Evolutionary conservation across 768 basidiomycete species (phyloP), one percentile per base, ranked within the genome.

Genomic region (Boletus rubescentipes): DNA sequence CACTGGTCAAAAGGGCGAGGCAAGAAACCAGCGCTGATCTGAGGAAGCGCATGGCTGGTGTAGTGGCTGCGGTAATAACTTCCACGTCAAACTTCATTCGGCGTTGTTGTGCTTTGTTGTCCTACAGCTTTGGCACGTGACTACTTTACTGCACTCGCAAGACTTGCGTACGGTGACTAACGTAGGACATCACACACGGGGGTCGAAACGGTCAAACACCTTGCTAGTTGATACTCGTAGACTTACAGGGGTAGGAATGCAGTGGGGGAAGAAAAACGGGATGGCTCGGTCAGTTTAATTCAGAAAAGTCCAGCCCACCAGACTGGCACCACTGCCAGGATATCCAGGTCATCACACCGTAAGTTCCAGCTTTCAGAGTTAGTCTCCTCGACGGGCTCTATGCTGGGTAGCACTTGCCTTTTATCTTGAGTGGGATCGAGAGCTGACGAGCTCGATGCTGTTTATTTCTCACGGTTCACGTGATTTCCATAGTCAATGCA

Each of bases 21-120:
- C 72, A 54, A 3, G 67, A 63, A 11, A 67, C 53, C 42, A 72
- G 54, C 45, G 70, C 49, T 41, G 68, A 42, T 20, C 41, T 61
- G 30, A 72, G 32, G 29, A 64, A 52, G 55, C 59, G 58, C 72
- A 78, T 75, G 18, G 36, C 49, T 14, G 32, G 23, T 34, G 46
- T 36, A 4, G 40, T 23, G 35, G 9, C 14, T 50, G 15, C 16
- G 16, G 14, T 26, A 5, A 12, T 14, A 51, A n/a, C 48, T 50
- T 58, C 62, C 64, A 66, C 64, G 65, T 68, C 66, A 31, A 53
- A 31, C 20, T 5, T 32, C 35, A 18, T 36, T n/a, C 9, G 26
- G 37, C 35, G 46, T 58, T 63, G 55, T 67, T 62, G 49, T 57
- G 53, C 8, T 40, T 8, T 66, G 66, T 62, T 67, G 64, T 53